phyloP scores from a whole-genome alignment of 345 rosid species.

The Aurinia saxatilis region DNA sequence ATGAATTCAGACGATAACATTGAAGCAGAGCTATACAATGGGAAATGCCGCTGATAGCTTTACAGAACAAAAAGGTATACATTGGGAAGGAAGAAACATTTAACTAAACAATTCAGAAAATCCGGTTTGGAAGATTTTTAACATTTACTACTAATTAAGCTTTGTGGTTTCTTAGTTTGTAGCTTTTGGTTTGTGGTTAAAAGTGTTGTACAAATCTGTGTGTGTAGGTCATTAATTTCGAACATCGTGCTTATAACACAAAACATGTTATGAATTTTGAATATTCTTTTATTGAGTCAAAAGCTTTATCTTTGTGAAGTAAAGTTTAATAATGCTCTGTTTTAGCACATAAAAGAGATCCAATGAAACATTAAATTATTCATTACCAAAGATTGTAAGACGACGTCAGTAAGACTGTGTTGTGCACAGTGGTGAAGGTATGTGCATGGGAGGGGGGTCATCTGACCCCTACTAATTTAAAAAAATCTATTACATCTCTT shows the following conservation, averaged over 20 bases:
- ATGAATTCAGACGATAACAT: constrained; percentile 9
- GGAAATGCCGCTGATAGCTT: constrained; percentile 2
- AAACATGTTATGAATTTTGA: not conserved
- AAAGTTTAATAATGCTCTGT: not conserved
- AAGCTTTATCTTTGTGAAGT: not conserved
- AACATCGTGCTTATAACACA: constrained; percentile 7
- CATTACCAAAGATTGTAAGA: too few relatives aligned
- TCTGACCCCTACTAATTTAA: too few relatives aligned
- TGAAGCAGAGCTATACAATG: constrained; percentile 24
- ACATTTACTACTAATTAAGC: constrained; percentile 14
- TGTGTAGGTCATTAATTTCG: constrained; percentile 11
- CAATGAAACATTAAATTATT: not conserved
- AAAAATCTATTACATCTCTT: too few relatives aligned
- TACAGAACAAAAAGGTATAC: constrained; percentile 1
- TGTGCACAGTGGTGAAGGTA: too few relatives aligned
- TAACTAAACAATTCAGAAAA: not conserved
- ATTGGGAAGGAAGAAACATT: not conserved
- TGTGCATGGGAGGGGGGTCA: too few relatives aligned
- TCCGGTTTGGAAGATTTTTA: not conserved
- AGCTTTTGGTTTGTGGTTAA: constrained; percentile 11
- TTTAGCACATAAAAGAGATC: not conserved
- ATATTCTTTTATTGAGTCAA: not conserved
- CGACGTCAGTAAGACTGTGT: constrained; percentile 63
- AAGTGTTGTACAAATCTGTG: constrained; percentile 15
- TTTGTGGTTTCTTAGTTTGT: constrained; percentile 20